Conservation (phyloP, 495 filamentous ascomycete genomes). For the Penicillium simplicissimum region DNA sequence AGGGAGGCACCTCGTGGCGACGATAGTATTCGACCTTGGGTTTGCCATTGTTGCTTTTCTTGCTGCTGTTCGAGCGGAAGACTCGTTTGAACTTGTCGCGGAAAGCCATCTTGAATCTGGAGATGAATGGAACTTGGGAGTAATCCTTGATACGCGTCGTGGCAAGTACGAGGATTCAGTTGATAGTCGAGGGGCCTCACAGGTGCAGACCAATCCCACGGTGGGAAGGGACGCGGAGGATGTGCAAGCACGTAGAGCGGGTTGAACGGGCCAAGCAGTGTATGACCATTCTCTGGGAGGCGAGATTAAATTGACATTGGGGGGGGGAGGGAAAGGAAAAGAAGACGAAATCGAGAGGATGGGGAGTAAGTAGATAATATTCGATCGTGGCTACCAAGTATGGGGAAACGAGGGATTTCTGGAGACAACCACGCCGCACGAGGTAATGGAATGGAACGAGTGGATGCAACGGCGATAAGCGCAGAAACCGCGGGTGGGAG, state of each 20-base stretch:
- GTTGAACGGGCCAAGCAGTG: conserved; percentile 6
- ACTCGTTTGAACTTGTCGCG: conserved; percentile 46
- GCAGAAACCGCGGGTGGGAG: conserved; percentile 30
- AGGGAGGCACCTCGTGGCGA: conserved; percentile 50
- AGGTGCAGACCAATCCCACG: conserved; percentile 38
- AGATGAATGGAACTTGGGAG: conserved; percentile 2
- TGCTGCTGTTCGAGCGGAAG: conserved; percentile 34
- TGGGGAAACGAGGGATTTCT: conserved; percentile 6
- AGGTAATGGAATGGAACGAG: conserved; percentile 4
- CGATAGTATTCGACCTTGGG: conserved; percentile 54
- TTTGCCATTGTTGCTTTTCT: conserved; percentile 30
- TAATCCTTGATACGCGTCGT: background rate
- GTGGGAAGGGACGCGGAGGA: conserved; percentile 37
- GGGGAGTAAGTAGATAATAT: background rate
- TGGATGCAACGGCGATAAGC: conserved; percentile 21
- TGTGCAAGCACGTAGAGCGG: conserved; percentile 41
- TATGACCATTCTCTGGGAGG: conserved; percentile 22
- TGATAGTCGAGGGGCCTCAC: conserved; percentile 18
- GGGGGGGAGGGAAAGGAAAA: background rate
- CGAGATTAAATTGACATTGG: background rate
- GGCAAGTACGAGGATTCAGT: background rate
- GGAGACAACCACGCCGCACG: background rate
- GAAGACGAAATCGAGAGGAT: conserved; percentile 1
- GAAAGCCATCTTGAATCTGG: conserved; percentile 41
- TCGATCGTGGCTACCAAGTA: background rate